Base-by-base conservation (phyloP, 2,329 filamentous ascomycete genomes). In the Erysiphe neolycopersici region DNA sequence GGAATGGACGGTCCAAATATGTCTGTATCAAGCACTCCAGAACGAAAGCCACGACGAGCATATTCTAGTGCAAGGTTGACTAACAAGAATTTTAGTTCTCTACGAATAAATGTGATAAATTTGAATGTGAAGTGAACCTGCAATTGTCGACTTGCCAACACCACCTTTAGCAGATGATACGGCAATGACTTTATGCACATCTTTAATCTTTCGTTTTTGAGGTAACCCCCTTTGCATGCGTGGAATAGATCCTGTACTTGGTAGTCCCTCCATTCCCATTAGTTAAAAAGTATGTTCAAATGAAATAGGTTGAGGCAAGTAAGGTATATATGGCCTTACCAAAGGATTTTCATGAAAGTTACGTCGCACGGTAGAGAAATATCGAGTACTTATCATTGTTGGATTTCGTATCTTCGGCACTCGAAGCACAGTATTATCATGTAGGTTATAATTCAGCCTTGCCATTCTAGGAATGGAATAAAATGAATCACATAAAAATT, bases 1-100 rank as follows among this genome's bases (percentile, higher is more conserved):
- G 89, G 89, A 47, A 98, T 81, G 0, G 83, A 93, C 0, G 89
- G 89, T 0, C 89, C 89, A 58, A 95, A 98, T 55, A 98, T 91
- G 58, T 98, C 89, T 0, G 85, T 84, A 57, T 98, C 89, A 16
- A 98, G 67, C 47, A 98, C 85, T 2, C 89, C 89, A 3, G 79
- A 73, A 44, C 81, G 73, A 49, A 85, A 72, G 14, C 87, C 87
- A 45, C 74, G 72, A 37, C 79, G 73, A 2, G 87, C 84, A 56
- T 93, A 82, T 5, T 85, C 74, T 0, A 98, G 67, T 0, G 89
- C 81, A 19, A 98, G 66, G 54, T 98, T 98, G 40, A 71, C 73
- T 68, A 48, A 43, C 18, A 38, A 13, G 39, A 37, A 47, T 0
- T 11, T 41, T 12, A 17, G 39, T 32, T 30, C 12, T 12, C 5